Evolutionary conservation across 2,329 filamentous ascomycete genomes (phyloP).

Genomic region (Drechmeria coniospora): DNA sequence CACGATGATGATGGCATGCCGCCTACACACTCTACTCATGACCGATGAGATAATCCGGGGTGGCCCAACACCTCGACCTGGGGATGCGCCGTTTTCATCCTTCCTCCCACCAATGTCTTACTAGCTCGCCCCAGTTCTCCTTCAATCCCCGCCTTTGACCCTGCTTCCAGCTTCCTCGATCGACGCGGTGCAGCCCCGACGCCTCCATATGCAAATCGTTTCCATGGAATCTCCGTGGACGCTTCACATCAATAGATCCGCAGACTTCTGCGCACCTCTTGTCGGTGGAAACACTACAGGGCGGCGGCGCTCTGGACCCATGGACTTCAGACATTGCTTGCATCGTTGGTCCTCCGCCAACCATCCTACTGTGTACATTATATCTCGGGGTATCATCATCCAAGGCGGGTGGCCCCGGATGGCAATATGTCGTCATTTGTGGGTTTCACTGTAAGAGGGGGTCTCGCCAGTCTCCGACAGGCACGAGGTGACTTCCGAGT

Average conservation of each 20-base stretch:
- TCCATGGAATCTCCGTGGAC: constrained; percentile 5
- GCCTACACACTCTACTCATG: constrained; percentile 8
- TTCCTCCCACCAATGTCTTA: constrained; percentile 14
- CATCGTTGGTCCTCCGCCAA: neutral
- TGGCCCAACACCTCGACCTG: constrained; percentile 11
- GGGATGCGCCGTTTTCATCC: too few relatives aligned
- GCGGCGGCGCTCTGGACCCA: neutral
- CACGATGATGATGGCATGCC: constrained; percentile 6
- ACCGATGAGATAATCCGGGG: constrained; percentile 13
- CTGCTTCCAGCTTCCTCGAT: neutral
- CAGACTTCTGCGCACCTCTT: neutral
- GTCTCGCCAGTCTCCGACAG: too few relatives aligned
- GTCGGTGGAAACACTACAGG: neutral
- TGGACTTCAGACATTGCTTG: neutral
- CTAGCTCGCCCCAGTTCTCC: constrained; percentile 10
- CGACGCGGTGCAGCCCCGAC: neutral
- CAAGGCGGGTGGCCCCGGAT: neutral
- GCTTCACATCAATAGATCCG: neutral
- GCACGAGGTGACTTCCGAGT: too few relatives aligned
- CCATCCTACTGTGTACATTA: constrained; percentile 1
- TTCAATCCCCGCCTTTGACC: constrained; percentile 8
- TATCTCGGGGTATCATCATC: neutral
- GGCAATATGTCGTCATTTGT: neutral
- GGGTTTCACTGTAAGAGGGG: too few relatives aligned
- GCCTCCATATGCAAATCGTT: constrained; percentile 2